A percentile compares a stretch with the other conserved stretches of the same genome.
Evolutionary conservation across 441 rosid species (phyloP).

Genomic region (Gossypium davidsonii): DNA sequence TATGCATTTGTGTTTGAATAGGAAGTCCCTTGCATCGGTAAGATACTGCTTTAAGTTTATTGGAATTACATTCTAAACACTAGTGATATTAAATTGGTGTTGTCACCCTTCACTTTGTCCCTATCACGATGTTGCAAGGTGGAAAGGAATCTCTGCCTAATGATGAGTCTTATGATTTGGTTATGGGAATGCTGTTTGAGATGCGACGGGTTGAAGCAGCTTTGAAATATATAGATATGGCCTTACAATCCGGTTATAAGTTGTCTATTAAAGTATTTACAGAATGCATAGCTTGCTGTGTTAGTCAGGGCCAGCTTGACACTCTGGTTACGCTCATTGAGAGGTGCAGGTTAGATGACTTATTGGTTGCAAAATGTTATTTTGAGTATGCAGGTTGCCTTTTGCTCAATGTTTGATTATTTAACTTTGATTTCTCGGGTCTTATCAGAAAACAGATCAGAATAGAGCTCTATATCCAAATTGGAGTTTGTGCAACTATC

Average conservation of each 20-base stretch:
- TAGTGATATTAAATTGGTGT: constrained; percentile 6
- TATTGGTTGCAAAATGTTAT: constrained; percentile 9
- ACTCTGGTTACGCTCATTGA: constrained; percentile 61
- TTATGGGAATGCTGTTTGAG: constrained; percentile 50
- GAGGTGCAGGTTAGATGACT: constrained; percentile 69
- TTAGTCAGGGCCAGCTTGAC: constrained; percentile 50
- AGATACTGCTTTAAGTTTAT: not conserved
- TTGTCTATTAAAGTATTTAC: constrained; percentile 36
- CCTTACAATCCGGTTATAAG: constrained; percentile 47
- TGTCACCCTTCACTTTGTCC: constrained; percentile 21
- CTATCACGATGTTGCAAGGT: constrained; percentile 70
- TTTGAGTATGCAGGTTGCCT: constrained; percentile 4
- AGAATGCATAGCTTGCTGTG: constrained; percentile 44
- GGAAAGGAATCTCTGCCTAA: constrained; percentile 74
- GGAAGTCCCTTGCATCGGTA: not conserved
- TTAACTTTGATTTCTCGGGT: constrained; percentile 20
- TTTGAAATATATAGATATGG: constrained; percentile 52
- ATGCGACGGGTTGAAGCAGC: constrained; percentile 51
- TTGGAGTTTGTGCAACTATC: constrained; percentile 57
- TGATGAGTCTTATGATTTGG: constrained; percentile 70
- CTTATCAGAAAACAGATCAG: constrained; percentile 59
- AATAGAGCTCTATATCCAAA: constrained; percentile 76
- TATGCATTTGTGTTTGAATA: not conserved
- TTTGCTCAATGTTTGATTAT: constrained; percentile 6
- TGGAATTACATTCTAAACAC: constrained; percentile 7